A percentile compares a stretch with the other conserved stretches of the same genome.
Evolutionary conservation across 2,329 filamentous ascomycete species (phyloP).

Genomic region (Cladosporium sp.): DNA sequence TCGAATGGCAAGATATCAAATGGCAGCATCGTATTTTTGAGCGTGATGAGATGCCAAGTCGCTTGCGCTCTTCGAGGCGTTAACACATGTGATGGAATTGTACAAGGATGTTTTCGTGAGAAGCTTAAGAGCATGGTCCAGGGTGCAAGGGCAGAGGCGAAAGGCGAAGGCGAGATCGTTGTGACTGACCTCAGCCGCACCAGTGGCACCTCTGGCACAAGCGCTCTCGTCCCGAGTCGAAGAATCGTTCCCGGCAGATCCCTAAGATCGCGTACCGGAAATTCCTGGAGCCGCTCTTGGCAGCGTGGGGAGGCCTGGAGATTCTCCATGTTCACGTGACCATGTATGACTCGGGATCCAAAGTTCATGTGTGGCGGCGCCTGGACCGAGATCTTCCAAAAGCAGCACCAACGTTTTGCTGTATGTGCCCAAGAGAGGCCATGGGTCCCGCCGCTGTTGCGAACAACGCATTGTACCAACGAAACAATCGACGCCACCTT

Average conservation of each 20-base stretch:
- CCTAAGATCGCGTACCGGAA: neutral
- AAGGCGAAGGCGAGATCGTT: neutral
- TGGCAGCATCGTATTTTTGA: neutral
- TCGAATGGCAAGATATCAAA: neutral
- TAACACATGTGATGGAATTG: neutral
- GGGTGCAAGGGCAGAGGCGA: neutral
- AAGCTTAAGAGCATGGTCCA: neutral
- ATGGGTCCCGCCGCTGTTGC: neutral
- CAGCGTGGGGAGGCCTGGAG: neutral
- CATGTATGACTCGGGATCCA: neutral
- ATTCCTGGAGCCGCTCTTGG: constrained; percentile 3
- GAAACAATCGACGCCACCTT: neutral
- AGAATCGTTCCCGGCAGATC: neutral
- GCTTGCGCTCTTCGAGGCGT: neutral
- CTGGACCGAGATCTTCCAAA: constrained; percentile 1
- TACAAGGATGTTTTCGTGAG: neutral
- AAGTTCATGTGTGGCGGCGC: neutral
- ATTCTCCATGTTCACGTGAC: neutral
- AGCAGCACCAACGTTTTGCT: constrained; percentile 8
- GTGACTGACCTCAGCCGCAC: neutral
- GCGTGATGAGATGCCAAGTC: constrained; percentile 1
- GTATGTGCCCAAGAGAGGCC: neutral
- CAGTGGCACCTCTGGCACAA: neutral
- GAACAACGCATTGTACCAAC: constrained; percentile 2
- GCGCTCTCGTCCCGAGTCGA: neutral